A percentile compares a stretch with the other conserved stretches of the same genome.
Evolutionary conservation across 164 flowering plant genomes (phyloP).

Genomic region (Tetracentron sinense): DNA sequence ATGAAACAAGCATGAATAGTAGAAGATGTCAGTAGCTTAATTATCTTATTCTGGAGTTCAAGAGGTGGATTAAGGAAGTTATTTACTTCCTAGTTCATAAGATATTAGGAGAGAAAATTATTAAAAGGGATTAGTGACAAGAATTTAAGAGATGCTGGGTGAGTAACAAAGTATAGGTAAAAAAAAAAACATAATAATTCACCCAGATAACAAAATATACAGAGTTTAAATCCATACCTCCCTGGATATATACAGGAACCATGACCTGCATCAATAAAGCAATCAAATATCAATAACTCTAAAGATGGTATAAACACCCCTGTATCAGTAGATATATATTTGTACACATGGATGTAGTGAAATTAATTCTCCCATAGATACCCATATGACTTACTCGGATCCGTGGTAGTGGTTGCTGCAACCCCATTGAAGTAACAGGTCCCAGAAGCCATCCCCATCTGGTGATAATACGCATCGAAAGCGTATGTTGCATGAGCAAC

Average conservation of each 20-base stretch:
- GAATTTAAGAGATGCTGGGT: background rate
- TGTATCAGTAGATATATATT: no score
- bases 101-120: no score
- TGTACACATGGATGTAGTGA: no score
- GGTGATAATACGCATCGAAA: slow-evolving; percentile 71
- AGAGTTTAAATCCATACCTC: slow-evolving; percentile 43
- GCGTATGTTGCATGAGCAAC: slow-evolving; percentile 75
- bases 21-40: background rate
- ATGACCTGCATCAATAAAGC: slow-evolving; percentile 55
- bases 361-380: no score
- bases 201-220: background rate
- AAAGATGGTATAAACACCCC: background rate
- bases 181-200: background rate
- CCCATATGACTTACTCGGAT: slow-evolving; percentile 89
- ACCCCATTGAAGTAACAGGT: slow-evolving; percentile 87
- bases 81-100: no score
- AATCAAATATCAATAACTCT: slow-evolving; percentile 12
- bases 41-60: no score
- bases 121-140: no score
- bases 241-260: slow-evolving; percentile 72
- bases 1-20: background rate
- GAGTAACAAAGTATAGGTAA: no score
- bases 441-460: slow-evolving; percentile 57
- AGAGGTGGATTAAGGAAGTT: no score
- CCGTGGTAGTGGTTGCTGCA: slow-evolving; percentile 66